These are phyloP conservation scores for Biscogniauxia sp. DNA, from an alignment of 2,329 filamentous ascomycete species.

Conservation along the genomic window DNA sequence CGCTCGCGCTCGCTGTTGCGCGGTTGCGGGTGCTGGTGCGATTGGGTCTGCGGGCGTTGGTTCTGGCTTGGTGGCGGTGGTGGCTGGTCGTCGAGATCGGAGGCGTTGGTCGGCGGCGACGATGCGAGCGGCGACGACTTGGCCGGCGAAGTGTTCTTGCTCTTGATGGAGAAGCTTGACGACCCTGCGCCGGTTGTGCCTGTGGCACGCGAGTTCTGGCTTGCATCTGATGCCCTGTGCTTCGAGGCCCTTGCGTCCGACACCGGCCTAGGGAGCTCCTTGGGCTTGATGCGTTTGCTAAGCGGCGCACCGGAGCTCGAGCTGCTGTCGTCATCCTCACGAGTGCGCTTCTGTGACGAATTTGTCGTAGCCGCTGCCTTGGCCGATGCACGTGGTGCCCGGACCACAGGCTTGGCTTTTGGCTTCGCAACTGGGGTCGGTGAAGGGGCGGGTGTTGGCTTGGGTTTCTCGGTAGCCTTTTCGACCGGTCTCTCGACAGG, in stretches of 20 bases:
- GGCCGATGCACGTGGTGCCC: slow-evolving; percentile 23
- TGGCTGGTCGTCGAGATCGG: slow-evolving; percentile 51
- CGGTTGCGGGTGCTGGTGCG: slow-evolving; percentile 13
- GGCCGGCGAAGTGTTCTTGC: slow-evolving; percentile 55
- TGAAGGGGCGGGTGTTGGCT: slow-evolving; percentile 22
- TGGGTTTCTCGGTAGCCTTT: slow-evolving; percentile 23
- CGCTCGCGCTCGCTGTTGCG: slow-evolving; percentile 24
- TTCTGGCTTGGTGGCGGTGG: slow-evolving; percentile 11
- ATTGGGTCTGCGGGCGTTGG: slow-evolving; percentile 18
- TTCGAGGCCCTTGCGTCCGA: slow-evolving; percentile 36
- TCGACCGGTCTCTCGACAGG: slow-evolving; percentile 17
- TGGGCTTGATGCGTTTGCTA: slow-evolving; percentile 56
- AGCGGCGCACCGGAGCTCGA: slow-evolving; percentile 59
- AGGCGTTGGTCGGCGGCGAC: slow-evolving; percentile 64
- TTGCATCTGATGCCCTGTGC: slow-evolving; percentile 48
- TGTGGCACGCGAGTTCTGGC: slow-evolving; percentile 45
- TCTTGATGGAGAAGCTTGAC: slow-evolving; percentile 43
- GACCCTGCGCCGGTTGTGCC: slow-evolving; percentile 35
- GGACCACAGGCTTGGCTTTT: slow-evolving; percentile 35
- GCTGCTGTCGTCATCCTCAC: slow-evolving; percentile 54
- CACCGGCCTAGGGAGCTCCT: slow-evolving; percentile 35
- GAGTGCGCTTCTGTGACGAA: slow-evolving; percentile 48
- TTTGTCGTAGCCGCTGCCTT: slow-evolving; percentile 33
- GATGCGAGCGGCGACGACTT: slow-evolving; percentile 66
- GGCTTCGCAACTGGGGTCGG: slow-evolving; percentile 24